These are phyloP conservation scores for Malassezia furfur DNA, from an alignment of 1,284 basidiomycete genomes.

Conservation along the genomic window DNA sequence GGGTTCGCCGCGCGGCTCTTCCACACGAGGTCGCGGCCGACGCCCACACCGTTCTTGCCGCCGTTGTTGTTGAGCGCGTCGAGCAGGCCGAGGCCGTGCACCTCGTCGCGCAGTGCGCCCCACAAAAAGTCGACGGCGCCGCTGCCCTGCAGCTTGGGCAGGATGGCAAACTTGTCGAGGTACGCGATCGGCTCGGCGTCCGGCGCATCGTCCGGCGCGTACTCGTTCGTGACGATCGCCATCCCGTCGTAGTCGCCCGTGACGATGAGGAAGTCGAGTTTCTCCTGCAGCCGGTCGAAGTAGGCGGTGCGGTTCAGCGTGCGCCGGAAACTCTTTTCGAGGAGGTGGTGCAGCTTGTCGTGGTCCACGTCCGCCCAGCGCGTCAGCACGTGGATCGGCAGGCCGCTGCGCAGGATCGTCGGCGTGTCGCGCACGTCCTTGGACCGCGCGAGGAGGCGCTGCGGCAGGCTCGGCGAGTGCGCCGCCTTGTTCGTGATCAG, in stretches of 20 bases:
- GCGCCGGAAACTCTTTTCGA: constrained; percentile 77
- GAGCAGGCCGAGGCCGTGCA: constrained; percentile 84
- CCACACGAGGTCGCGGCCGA: constrained; percentile 92
- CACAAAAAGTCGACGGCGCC: constrained; percentile 98
- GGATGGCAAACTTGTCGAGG: constrained; percentile 95
- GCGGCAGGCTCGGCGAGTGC: constrained; percentile 84
- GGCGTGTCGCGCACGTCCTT: constrained; percentile 81
- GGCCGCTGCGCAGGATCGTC: constrained; percentile 78
- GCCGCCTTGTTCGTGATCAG: constrained; percentile 97
- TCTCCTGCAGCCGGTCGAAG: constrained; percentile 64
- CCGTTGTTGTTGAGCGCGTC: constrained; percentile 86
- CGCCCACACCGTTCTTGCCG: constrained; percentile 72
- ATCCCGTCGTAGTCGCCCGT: constrained; percentile 93
- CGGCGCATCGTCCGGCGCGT: constrained; percentile 27
- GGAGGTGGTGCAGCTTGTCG: constrained; percentile 64
- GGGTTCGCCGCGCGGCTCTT: constrained; percentile 83
- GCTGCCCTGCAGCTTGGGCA: constrained; percentile 88
- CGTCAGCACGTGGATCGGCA: constrained; percentile 72
- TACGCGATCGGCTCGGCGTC: constrained; percentile 61
- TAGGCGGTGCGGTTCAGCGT: constrained; percentile 66
- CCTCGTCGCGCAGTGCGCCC: constrained; percentile 96
- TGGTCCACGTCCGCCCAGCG: constrained; percentile 61
- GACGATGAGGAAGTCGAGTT: constrained; percentile 84
- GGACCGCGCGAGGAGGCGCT: constrained; percentile 76
- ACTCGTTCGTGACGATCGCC: constrained; percentile 85